phyloP scores from a whole-genome alignment of 2,329 filamentous ascomycete species.

The Amauroascus verrucosus region DNA sequence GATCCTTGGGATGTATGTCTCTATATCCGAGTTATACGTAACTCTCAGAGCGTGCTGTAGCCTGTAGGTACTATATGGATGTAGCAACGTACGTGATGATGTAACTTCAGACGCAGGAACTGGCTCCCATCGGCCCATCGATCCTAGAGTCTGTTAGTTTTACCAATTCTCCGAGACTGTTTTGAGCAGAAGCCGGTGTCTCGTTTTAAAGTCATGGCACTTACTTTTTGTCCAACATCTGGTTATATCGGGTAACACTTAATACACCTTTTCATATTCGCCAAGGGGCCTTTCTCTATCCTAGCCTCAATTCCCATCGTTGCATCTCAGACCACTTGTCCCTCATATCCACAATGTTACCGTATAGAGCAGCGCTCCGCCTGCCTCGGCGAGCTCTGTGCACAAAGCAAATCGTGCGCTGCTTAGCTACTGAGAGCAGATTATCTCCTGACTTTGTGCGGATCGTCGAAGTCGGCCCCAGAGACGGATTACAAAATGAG shows the following conservation, averaged over 20 bases:
- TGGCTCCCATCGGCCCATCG: background rate
- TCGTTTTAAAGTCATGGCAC: background rate
- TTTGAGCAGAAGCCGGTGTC: background rate
- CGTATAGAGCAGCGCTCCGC: slow-evolving; percentile 21
- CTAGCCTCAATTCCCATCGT: background rate
- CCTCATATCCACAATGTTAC: slow-evolving; percentile 20
- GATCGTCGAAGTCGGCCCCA: slow-evolving; percentile 45
- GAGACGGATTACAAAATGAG: slow-evolving; percentile 47
- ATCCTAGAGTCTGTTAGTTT: background rate
- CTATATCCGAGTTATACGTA: too few species aligned
- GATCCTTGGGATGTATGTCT: too few species aligned
- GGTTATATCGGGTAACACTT: background rate
- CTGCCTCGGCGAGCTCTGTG: slow-evolving; percentile 25
- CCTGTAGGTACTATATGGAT: background rate
- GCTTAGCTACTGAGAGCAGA: slow-evolving; percentile 33
- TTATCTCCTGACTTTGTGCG: slow-evolving; percentile 41
- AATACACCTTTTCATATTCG: background rate
- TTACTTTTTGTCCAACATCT: background rate
- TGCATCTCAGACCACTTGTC: background rate
- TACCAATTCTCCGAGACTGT: background rate
- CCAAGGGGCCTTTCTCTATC: background rate
- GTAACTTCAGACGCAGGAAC: background rate
- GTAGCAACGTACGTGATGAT: background rate
- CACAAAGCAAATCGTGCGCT: slow-evolving; percentile 18
- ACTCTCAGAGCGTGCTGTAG: background rate